Evolutionary conservation across 2,329 filamentous ascomycete species (phyloP), one percentile per base, ranked within the genome.

Genomic region (Xylaria sp.): DNA sequence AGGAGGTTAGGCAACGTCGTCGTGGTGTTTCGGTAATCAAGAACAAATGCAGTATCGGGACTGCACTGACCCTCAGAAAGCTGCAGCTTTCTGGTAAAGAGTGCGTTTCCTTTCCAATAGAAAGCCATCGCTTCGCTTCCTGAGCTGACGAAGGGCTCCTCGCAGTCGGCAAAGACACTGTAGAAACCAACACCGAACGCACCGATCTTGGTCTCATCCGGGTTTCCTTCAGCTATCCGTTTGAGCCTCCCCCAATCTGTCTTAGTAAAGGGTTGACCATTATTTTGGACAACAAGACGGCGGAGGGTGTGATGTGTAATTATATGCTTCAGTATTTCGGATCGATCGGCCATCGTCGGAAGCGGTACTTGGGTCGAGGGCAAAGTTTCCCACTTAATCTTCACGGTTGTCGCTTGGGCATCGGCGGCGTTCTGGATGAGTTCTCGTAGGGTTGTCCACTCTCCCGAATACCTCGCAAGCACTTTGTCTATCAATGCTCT

Each of bases 111-210:
- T 79, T 97, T 98, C 96, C 96, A 99, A 82, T 97, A 99, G 77
- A 99, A 99, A 0, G 95, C 95, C 93, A 99, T 97, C 42, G 94
- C 94, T 79, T 97, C 90, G 69, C 86, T 88, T 0, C 96, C 96
- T 0, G 95, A 98, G 72, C 93, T 96, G 71, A 99, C 92, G 76
- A 99, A 98, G 0, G 96, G 96, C 73, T 97, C 94, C 79, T 99
- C 96, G 77, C 95, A 99, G 78, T 99, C 96, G 68, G 96, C 93
- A 78, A 99, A 99, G 44, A 98, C 95, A 78, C 93, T 97, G 84
- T 99, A 99, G 82, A 99, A 99, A 2, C 96, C 96, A 36, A 99
- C 96, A 72, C 96, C 96, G 78, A 99, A 99, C 3, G 96, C 96
- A 61, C 96, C 96, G 74, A 99, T 99, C 83, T 99, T 99, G 53